These are phyloP conservation scores for Syzygium grande DNA, from an alignment of 345 rosid genomes.

Conservation along the genomic window DNA sequence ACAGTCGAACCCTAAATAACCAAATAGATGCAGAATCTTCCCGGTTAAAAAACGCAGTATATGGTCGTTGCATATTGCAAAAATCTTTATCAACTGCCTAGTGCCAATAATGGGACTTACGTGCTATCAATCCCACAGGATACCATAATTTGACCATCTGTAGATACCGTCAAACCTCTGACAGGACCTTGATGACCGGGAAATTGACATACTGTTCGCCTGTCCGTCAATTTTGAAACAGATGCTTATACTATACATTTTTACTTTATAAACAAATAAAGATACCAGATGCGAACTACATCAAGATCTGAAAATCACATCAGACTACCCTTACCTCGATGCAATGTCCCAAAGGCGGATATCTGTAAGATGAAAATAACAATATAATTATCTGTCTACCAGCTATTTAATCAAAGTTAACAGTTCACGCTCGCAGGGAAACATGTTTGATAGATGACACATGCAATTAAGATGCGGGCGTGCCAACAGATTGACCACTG, in stretches of 20 bases:
- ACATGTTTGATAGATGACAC: background rate
- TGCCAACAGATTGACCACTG: background rate
- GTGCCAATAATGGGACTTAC: slow-evolving; percentile 30
- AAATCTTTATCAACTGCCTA: background rate
- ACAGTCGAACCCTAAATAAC: slow-evolving; percentile 73
- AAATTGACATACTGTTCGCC: slow-evolving; percentile 83
- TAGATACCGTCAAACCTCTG: slow-evolving; percentile 78
- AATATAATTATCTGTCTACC: background rate
- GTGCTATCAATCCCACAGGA: slow-evolving; percentile 93
- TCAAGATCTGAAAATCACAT: background rate
- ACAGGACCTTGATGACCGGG: slow-evolving; percentile 97
- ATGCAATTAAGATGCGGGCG: background rate
- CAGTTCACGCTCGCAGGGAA: background rate
- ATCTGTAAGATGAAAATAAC: slow-evolving; percentile 34
- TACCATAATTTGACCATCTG: slow-evolving; percentile 70
- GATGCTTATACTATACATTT: background rate
- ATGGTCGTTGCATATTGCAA: background rate
- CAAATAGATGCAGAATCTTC: background rate
- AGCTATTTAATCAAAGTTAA: background rate
- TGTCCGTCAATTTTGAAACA: slow-evolving; percentile 17
- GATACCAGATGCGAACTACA: background rate
- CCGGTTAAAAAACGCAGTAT: background rate
- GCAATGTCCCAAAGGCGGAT: slow-evolving; percentile 95
- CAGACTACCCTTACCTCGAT: slow-evolving; percentile 40
- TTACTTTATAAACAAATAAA: background rate